These are phyloP conservation scores for Cordyceps cateniannulata DNA, from an alignment of 2,329 filamentous ascomycete genomes.

Conservation along the genomic window DNA sequence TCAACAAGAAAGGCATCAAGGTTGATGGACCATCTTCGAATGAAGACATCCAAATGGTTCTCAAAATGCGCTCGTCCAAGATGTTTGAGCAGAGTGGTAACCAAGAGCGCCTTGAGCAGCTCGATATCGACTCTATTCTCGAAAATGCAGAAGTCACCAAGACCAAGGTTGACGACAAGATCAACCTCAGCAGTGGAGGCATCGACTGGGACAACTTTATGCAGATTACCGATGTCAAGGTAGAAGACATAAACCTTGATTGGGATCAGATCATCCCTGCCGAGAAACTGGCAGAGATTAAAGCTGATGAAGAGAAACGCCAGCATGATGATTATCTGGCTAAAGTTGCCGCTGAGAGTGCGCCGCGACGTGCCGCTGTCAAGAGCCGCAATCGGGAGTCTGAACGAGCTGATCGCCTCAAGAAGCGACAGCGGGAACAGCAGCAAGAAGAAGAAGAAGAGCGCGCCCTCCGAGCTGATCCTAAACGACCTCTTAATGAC, in stretches of 20 bases:
- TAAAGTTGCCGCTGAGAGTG: constrained; percentile 76
- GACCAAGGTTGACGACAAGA: constrained; percentile 89
- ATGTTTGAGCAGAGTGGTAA: constrained; percentile 98
- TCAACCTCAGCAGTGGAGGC: constrained; percentile 83
- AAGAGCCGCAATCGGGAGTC: constrained; percentile 51
- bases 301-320: constrained; percentile 79
- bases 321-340: constrained; percentile 77
- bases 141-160: constrained; percentile 96
- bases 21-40: constrained; percentile 79
- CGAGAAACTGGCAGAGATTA: constrained; percentile 82
- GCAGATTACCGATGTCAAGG: constrained; percentile 96
- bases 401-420: constrained; percentile 59
- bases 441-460: constrained; percentile 67
- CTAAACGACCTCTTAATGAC: constrained; percentile 80
- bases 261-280: constrained; percentile 99
- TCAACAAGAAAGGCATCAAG: constrained; percentile 68
- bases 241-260: constrained; percentile 70
- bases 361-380: constrained; percentile 66
- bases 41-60: constrained; percentile 90
- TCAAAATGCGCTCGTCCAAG: constrained; percentile 97
- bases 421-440: constrained; percentile 60
- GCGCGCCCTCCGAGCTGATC: constrained; percentile 68
- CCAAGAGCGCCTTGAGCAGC: constrained; percentile 90
- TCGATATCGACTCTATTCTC: constrained; percentile 94
- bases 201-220: constrained; percentile 87